Evolutionary conservation across 2,329 filamentous ascomycete species (phyloP).

Genomic region (Neonectria neomacrospora): DNA sequence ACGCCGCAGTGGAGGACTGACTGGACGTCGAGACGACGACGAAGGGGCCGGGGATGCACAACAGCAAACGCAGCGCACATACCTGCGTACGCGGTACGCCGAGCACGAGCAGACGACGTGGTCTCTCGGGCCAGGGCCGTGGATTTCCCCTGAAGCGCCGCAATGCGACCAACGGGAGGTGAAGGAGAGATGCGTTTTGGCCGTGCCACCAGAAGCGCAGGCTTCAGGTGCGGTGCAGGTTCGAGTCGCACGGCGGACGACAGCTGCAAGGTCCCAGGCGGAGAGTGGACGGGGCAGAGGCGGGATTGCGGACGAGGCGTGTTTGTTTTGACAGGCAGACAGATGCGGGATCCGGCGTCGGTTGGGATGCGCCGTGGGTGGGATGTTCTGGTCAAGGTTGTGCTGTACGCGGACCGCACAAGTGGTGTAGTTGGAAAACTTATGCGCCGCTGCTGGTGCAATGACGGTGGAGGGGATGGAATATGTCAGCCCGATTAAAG

Average conservation of each 20-base stretch:
- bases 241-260: conserved; percentile 18
- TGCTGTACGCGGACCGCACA: neutral
- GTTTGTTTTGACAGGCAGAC: neutral
- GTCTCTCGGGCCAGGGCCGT: conserved; percentile 8
- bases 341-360: too few relatives aligned
- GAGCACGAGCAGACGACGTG: conserved; percentile 19
- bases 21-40: conserved; percentile 18
- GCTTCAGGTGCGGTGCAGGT: conserved; percentile 3
- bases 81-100: conserved; percentile 10
- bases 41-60: conserved; percentile 19
- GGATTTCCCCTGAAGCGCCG: neutral
- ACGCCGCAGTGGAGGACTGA: conserved; percentile 4
- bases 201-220: neutral
- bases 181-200: neutral
- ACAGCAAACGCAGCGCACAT: conserved; percentile 18
- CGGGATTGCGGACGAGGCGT: neutral
- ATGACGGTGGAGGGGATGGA: neutral
- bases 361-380: neutral
- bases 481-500: neutral
- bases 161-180: conserved; percentile 1
- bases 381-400: neutral
- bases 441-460: neutral
- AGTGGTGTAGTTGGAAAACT: neutral
- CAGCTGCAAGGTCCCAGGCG: conserved; percentile 20
- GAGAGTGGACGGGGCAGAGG: neutral